Percentiles rank a stretch among this genome's conserved stretches.
phyloP scores from a whole-genome alignment of 257 asterid genomes.

The Rauvolfia tetraphylla region DNA sequence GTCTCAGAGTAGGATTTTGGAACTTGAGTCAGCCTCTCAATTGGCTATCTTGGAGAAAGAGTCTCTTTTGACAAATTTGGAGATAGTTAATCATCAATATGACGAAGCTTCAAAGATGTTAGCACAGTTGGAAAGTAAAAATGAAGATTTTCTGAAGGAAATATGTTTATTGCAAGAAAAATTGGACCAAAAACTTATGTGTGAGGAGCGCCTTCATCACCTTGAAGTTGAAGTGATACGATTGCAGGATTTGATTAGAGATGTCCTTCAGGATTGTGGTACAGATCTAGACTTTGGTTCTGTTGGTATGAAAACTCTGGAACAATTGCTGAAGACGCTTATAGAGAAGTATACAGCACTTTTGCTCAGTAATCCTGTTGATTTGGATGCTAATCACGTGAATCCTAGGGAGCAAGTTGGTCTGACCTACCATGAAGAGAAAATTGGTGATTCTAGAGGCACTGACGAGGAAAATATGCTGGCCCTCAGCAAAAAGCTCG shows the following conservation, averaged over 20 bases:
- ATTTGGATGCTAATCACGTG: conserved; percentile 38
- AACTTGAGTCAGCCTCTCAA: conserved; percentile 54
- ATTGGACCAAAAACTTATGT: conserved; percentile 44
- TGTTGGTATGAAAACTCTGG: conserved; percentile 50
- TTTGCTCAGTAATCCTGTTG: conserved; percentile 31
- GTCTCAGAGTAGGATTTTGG: conserved; percentile 53
- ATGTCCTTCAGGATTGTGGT: conserved; percentile 56
- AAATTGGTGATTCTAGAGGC: conserved; percentile 32
- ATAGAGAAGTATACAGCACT: conserved; percentile 52
- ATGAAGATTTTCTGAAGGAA: conserved; percentile 51
- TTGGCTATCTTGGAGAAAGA: conserved; percentile 60
- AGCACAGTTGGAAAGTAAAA: conserved; percentile 32
- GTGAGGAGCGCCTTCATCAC: conserved; percentile 50
- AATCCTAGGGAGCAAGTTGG: conserved; percentile 33
- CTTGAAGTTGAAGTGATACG: conserved; percentile 51
- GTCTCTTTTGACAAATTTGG: conserved; percentile 50
- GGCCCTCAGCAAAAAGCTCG: conserved; percentile 37
- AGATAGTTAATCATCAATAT: conserved; percentile 44
- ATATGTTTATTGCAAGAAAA: conserved; percentile 43
- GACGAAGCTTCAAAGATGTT: conserved; percentile 42
- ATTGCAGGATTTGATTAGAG: conserved; percentile 53
- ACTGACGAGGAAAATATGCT: conserved; percentile 39
- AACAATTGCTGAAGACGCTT: conserved; percentile 56
- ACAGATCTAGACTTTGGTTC: conserved; percentile 39
- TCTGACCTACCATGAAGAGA: conserved; percentile 25